Conservation (phyloP, 2,329 filamentous ascomycete species). For the Ophiostoma fasciatum region DNA sequence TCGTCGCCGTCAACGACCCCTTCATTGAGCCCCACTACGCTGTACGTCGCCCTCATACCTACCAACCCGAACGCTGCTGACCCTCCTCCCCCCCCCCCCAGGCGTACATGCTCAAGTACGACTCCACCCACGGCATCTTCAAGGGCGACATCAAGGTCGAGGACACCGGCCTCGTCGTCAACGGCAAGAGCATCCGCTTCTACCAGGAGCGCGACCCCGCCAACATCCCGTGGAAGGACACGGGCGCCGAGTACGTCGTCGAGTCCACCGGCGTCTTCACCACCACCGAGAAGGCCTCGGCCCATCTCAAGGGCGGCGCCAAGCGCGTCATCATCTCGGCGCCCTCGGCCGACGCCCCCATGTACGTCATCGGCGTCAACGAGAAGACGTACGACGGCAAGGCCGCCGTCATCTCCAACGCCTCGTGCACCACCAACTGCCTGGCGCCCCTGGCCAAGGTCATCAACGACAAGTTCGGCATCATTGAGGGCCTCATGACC, state of each 20-base stretch:
- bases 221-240: constrained; percentile 77
- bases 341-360: constrained; percentile 88
- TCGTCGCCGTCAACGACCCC: constrained; percentile 97
- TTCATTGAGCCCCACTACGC: constrained; percentile 98
- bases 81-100: constrained; percentile 20
- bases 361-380: constrained; percentile 99
- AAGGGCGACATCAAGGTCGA: constrained; percentile 74
- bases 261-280: constrained; percentile 99
- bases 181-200: constrained; percentile 92
- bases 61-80: too few species aligned
- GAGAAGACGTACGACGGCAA: constrained; percentile 82
- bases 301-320: constrained; percentile 89
- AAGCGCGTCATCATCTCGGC: constrained; percentile 97
- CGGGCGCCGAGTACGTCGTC: constrained; percentile 84
- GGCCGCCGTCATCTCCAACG: constrained; percentile 93
- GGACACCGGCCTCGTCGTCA: constrained; percentile 62
- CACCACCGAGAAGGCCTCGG: constrained; percentile 88
- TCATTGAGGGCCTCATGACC: constrained; percentile 99
- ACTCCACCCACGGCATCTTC: constrained; percentile 93
- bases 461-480: constrained; percentile 94
- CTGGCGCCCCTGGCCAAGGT: constrained; percentile 98
- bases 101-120: constrained; percentile 99
- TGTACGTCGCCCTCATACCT: too few species aligned
- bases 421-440: constrained; percentile 99
- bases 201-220: constrained; percentile 84